Percentiles rank a stretch among this genome's conserved stretches.
These are phyloP conservation scores for Gardenia jasminoides DNA, from an alignment of 257 asterid species.

Conservation along the genomic window DNA sequence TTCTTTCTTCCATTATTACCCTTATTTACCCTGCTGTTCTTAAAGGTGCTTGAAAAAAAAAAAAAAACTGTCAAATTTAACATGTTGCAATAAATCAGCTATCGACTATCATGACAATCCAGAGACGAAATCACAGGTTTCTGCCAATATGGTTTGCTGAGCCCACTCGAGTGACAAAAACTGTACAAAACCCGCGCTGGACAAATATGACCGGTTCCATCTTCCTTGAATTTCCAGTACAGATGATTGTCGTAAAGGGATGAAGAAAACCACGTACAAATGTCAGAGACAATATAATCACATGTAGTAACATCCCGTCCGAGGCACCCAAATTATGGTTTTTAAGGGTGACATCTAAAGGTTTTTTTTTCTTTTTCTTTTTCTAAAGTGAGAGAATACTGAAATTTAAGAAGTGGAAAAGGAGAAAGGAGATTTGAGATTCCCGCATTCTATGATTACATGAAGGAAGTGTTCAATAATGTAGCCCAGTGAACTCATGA, in stretches of 20 bases:
- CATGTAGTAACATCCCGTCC: too few relatives aligned
- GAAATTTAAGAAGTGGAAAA: too few relatives aligned
- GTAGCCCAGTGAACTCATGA: not conserved
- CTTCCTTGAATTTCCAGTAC: not conserved
- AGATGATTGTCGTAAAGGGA: not conserved
- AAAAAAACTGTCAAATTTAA: not conserved
- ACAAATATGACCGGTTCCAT: not conserved
- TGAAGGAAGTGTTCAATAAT: not conserved
- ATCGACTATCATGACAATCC: not conserved
- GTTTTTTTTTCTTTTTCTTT: too few relatives aligned
- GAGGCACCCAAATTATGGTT: too few relatives aligned
- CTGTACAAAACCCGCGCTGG: not conserved
- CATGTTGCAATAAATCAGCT: not conserved
- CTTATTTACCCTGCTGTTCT: not conserved
- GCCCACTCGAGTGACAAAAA: not conserved
- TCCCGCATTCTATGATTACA: not conserved
- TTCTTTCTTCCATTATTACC: too few relatives aligned
- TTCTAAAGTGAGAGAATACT: too few relatives aligned
- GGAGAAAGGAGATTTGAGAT: not conserved
- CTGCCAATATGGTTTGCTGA: not conserved
- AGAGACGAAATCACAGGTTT: not conserved
- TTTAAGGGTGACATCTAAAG: too few relatives aligned
- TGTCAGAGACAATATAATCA: too few relatives aligned
- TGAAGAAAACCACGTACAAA: too few relatives aligned
- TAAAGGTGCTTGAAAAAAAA: too few relatives aligned